Conservation (phyloP, 2,329 filamentous ascomycete species). For the Sarocladiaceae sp. region DNA sequence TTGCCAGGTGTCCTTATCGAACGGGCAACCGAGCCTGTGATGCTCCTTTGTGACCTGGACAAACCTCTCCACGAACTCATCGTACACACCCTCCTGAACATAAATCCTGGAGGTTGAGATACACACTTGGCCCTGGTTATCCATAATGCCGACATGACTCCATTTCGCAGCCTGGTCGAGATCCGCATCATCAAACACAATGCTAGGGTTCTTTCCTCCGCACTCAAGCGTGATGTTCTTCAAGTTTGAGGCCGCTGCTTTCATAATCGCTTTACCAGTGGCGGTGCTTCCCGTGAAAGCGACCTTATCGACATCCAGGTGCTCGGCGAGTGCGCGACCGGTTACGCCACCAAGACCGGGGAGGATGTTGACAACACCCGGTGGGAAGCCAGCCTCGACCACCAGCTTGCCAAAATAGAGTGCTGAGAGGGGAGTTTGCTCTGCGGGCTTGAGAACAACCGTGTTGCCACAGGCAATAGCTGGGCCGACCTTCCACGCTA, state of each 20-base stretch:
- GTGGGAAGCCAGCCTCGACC: slow-evolving; percentile 64
- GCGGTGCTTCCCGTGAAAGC: slow-evolving; percentile 64
- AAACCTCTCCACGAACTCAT: slow-evolving; percentile 54
- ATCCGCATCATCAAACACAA: slow-evolving; percentile 54
- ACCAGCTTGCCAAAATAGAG: slow-evolving; percentile 57
- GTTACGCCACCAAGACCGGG: slow-evolving; percentile 59
- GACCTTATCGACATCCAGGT: slow-evolving; percentile 60
- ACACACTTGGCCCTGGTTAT: slow-evolving; percentile 52
- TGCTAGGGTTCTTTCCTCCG: slow-evolving; percentile 50
- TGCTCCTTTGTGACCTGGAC: slow-evolving; percentile 49
- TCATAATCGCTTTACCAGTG: slow-evolving; percentile 64
- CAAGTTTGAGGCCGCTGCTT: slow-evolving; percentile 51
- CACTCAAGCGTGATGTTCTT: slow-evolving; percentile 54
- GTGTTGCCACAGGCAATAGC: slow-evolving; percentile 54
- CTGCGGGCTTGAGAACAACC: slow-evolving; percentile 51
- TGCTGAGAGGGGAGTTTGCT: slow-evolving; percentile 53
- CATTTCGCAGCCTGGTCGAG: slow-evolving; percentile 58
- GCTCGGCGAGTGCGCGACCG: slow-evolving; percentile 56
- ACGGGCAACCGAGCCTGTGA: slow-evolving; percentile 33
- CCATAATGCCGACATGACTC: slow-evolving; percentile 33
- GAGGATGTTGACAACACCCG: slow-evolving; percentile 65
- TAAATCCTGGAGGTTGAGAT: slow-evolving; percentile 52
- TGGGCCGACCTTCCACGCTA: slow-evolving; percentile 61
- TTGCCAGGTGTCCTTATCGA: slow-evolving; percentile 22
- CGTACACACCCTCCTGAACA: slow-evolving; percentile 49